phyloP scores from a whole-genome alignment of 768 basidiomycete genomes.

The Leccinum imitatum region DNA sequence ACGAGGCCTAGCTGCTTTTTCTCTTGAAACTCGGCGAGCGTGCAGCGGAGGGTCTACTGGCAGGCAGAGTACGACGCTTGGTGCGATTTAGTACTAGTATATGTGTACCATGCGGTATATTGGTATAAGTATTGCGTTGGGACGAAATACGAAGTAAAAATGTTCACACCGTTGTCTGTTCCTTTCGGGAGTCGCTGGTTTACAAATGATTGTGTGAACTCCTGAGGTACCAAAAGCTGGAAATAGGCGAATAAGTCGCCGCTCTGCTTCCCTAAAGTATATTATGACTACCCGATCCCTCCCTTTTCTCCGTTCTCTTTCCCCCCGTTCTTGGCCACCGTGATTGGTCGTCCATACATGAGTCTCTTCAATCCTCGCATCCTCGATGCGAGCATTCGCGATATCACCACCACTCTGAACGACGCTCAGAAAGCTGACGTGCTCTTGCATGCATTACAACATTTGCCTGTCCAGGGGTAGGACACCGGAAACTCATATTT shows the following conservation, averaged over 20 bases:
- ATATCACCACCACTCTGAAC: conserved; percentile 55
- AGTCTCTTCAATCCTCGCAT: conserved; percentile 75
- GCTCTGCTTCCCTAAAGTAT: conserved; percentile 14
- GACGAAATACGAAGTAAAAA: neutral
- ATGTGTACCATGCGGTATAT: neutral
- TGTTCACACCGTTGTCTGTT: neutral
- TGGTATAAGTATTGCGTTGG: neutral
- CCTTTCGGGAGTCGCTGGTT: neutral
- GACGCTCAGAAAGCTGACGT: conserved; percentile 73
- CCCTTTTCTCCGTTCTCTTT: neutral
- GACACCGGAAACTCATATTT: conserved; percentile 20
- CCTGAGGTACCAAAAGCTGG: conserved; percentile 7
- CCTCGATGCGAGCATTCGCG: conserved; percentile 73
- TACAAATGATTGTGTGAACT: neutral
- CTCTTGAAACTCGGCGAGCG: neutral
- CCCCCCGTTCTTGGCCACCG: neutral
- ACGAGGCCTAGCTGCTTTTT: neutral
- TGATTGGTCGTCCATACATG: neutral
- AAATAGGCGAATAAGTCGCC: conserved; percentile 10
- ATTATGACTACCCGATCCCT: neutral
- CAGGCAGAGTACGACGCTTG: neutral
- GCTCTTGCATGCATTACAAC: conserved; percentile 76
- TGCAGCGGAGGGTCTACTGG: no score
- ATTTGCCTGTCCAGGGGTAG: conserved; percentile 70
- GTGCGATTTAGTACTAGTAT: neutral